Conservation (phyloP, 2,329 filamentous ascomycete species). For the Aureobasidium namibiae region DNA sequence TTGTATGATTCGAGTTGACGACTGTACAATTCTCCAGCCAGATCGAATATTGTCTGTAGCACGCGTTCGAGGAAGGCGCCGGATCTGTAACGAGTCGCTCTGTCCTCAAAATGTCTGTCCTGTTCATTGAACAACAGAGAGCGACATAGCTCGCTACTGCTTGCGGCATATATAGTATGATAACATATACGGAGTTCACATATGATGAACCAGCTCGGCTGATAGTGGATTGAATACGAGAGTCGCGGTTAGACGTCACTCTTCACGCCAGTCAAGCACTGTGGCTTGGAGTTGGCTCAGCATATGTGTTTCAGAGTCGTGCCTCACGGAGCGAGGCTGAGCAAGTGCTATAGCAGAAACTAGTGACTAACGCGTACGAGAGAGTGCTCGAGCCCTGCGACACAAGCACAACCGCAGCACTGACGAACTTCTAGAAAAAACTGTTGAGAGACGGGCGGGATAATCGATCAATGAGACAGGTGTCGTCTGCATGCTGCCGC, state of each 20-base stretch:
- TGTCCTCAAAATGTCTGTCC: too few relatives aligned
- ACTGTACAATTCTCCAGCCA: too few relatives aligned
- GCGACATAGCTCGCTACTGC: not conserved
- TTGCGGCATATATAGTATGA: not conserved
- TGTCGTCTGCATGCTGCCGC: not conserved
- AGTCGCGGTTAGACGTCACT: not conserved
- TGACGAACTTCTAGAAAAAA: not conserved
- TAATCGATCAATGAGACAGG: not conserved
- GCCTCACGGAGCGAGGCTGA: not conserved
- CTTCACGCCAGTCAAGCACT: not conserved
- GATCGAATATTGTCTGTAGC: too few relatives aligned
- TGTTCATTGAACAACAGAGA: too few relatives aligned
- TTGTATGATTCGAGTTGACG: too few relatives aligned
- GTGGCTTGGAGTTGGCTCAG: not conserved
- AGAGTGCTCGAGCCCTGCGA: not conserved
- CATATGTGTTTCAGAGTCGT: not conserved
- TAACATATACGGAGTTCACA: not conserved
- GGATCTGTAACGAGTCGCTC: too few relatives aligned
- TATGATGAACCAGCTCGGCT: not conserved
- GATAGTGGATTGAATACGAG: not conserved
- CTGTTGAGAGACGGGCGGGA: not conserved
- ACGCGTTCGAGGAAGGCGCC: too few relatives aligned
- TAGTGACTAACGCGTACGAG: conserved; percentile 7
- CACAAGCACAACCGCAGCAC: conserved; percentile 1
- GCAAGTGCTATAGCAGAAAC: not conserved